phyloP scores from a whole-genome alignment of 345 rosid species.

The Jatropha curcas region DNA sequence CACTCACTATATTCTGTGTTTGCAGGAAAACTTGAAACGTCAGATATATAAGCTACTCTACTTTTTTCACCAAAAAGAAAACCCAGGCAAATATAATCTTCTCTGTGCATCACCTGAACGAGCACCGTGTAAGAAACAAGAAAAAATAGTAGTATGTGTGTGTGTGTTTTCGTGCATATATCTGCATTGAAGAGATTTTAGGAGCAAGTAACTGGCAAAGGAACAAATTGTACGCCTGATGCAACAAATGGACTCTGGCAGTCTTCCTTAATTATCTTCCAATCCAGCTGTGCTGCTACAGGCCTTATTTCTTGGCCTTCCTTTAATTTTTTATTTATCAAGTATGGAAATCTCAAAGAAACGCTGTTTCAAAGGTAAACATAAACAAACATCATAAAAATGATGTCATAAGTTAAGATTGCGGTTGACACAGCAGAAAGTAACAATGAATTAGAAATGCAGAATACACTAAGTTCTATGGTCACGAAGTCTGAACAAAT shows the following conservation, averaged over 20 bases:
- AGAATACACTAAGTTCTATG: not conserved
- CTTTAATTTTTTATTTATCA: conserved; percentile 69
- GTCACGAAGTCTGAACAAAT: not conserved
- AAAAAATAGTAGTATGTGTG: not conserved
- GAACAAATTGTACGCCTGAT: conserved; percentile 68
- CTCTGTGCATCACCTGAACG: conserved; percentile 95
- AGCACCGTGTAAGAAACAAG: conserved; percentile 8
- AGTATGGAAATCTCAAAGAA: conserved; percentile 73
- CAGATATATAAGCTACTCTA: conserved; percentile 90
- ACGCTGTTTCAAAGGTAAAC: conserved; percentile 46
- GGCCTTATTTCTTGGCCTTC: conserved; percentile 94
- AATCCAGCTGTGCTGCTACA: conserved; percentile 74
- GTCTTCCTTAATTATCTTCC: conserved; percentile 82
- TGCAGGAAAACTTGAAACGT: conserved; percentile 79
- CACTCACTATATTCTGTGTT: conserved; percentile 75
- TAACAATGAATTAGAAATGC: not conserved
- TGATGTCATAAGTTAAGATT: not conserved
- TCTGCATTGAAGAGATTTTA: conserved; percentile 15
- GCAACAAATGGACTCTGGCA: conserved; percentile 78
- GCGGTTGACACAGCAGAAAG: not conserved
- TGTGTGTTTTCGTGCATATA: not conserved
- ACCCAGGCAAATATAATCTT: conserved; percentile 85
- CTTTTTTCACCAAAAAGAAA: conserved; percentile 81
- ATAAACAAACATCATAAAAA: conserved; percentile 16
- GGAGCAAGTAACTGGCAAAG: conserved; percentile 72